These are phyloP conservation scores for Dictyostelium purpureum DNA, from an alignment of 78 protist genomes.

Conservation along the genomic window DNA sequence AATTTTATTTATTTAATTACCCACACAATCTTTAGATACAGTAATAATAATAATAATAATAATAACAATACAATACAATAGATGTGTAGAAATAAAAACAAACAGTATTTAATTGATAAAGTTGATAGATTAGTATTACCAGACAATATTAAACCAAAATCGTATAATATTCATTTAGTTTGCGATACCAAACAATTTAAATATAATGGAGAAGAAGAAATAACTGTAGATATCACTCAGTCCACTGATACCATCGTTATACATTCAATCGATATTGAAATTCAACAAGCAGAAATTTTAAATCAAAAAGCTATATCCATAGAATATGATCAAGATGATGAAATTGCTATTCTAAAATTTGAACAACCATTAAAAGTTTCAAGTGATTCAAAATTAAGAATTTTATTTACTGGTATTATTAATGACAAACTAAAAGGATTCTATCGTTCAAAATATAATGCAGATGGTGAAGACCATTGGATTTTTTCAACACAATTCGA, in stretches of 20 bases:
- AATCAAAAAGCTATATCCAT: not conserved
- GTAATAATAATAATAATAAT: too few species aligned
- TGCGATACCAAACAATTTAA: conserved; percentile 41
- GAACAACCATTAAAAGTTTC: not conserved
- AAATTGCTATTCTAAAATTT: not conserved
- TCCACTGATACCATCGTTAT: not conserved
- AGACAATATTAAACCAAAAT: conserved; percentile 29
- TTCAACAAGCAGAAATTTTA: not conserved
- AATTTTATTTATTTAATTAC: too few species aligned
- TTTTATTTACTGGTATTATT: conserved; percentile 18
- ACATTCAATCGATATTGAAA: conserved; percentile 23
- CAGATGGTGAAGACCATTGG: conserved; percentile 56
- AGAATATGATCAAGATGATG: not conserved
- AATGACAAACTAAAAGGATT: conserved; percentile 79
- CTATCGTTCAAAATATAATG: conserved; percentile 67
- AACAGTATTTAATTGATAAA: conserved; percentile 31
- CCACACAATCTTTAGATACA: too few species aligned
- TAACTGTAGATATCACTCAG: not conserved
- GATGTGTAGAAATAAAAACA: not conserved
- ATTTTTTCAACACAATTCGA: conserved; percentile 96
- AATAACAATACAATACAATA: too few species aligned
- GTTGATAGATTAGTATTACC: conserved; percentile 73
- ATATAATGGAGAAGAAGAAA: conserved; percentile 25
- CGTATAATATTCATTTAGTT: conserved; percentile 40
- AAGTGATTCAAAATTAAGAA: not conserved